Conservation (phyloP, 1,284 basidiomycete species). For the Waitea zeae region DNA sequence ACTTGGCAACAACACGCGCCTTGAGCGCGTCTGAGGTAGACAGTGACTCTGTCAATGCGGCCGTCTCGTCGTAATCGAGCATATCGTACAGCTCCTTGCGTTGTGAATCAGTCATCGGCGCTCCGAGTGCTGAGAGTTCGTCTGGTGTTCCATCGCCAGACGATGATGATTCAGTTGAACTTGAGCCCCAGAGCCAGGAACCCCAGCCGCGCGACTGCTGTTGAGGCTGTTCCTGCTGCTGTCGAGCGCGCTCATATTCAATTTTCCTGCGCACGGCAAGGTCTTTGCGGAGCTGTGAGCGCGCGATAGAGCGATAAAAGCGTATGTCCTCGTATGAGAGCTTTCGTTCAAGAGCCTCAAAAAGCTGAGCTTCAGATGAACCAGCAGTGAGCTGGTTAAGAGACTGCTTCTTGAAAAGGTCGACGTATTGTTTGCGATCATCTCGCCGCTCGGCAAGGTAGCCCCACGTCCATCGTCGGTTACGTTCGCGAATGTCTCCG, state of each 20-base stretch:
- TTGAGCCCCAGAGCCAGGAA: constrained; percentile 75
- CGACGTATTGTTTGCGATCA: constrained; percentile 72
- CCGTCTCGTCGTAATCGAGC: constrained; percentile 87
- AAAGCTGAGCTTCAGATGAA: constrained; percentile 38
- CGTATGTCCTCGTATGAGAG: constrained; percentile 92
- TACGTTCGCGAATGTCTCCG: constrained; percentile 75
- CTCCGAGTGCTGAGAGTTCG: constrained; percentile 33
- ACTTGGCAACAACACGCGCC: constrained; percentile 57
- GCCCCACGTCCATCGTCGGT: constrained; percentile 82
- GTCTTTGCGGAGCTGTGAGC: constrained; percentile 81
- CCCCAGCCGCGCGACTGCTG: constrained; percentile 35
- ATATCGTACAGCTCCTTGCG: constrained; percentile 86
- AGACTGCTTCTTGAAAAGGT: constrained; percentile 71
- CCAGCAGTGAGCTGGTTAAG: constrained; percentile 28
- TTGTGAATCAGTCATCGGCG: constrained; percentile 81
- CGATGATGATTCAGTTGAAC: constrained; percentile 6
- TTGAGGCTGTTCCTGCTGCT: constrained; percentile 27
- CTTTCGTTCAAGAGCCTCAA: constrained; percentile 66
- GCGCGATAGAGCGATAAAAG: constrained; percentile 93
- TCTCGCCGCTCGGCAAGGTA: constrained; percentile 84
- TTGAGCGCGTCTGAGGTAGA: constrained; percentile 77
- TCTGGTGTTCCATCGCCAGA: constrained; percentile 10
- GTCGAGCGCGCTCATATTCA: constrained; percentile 49
- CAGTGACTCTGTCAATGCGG: constrained; percentile 49
- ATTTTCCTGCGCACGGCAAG: constrained; percentile 48